Conservation (phyloP, 169 alveolate species). For the Plasmodium chabaudi region DNA sequence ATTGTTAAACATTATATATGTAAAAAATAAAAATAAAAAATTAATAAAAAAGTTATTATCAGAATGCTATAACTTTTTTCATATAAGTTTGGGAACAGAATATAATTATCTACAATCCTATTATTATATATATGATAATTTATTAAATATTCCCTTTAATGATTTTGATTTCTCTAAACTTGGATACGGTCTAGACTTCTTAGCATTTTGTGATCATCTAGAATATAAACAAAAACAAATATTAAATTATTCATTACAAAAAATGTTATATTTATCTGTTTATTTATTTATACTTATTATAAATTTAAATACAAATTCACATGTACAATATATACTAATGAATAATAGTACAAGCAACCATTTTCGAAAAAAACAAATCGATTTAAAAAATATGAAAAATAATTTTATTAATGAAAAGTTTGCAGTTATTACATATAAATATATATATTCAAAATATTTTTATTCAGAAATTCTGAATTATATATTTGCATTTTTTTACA, state of each 20-base stretch:
- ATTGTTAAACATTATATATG: constrained; percentile 48
- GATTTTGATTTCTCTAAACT: constrained; percentile 53
- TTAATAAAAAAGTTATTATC: constrained; percentile 7
- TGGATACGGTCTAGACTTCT: constrained; percentile 38
- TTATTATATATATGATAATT: constrained; percentile 47
- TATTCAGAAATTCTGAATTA: constrained; percentile 39
- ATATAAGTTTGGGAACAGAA: constrained; percentile 27
- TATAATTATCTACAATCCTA: constrained; percentile 50
- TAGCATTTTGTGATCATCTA: constrained; percentile 38
- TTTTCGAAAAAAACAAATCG: constrained; percentile 7
- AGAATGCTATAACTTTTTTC: constrained; percentile 34
- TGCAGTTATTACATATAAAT: constrained; percentile 50
- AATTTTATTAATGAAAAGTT: constrained; percentile 38
- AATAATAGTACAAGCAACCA: constrained; percentile 31
- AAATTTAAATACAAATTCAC: constrained; percentile 31
- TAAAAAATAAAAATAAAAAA: constrained; percentile 49
- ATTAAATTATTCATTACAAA: constrained; percentile 40
- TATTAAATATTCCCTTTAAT: constrained; percentile 43
- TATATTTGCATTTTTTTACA: constrained; percentile 49
- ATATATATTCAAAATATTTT: constrained; percentile 43
- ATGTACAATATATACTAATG: constrained; percentile 30
- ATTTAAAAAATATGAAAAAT: constrained; percentile 19
- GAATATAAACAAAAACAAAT: constrained; percentile 45
- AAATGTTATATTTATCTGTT: constrained; percentile 21
- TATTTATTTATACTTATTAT: constrained; percentile 33